Conservation (phyloP, 495 filamentous ascomycete genomes). For the Aspergillus heteromorphus region DNA sequence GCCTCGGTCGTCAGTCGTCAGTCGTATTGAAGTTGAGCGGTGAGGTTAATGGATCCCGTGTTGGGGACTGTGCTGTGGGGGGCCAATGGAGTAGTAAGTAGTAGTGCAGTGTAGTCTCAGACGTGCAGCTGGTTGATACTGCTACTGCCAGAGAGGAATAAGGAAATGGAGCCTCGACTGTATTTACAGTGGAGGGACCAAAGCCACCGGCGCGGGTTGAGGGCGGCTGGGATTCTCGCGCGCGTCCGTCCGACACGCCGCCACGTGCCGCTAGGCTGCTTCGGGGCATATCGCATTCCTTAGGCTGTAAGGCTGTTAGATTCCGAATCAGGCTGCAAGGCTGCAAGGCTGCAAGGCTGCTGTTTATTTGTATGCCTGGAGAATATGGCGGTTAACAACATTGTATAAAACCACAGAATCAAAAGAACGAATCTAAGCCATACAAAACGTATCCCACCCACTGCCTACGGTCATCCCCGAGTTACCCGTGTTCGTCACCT, state of each 20-base stretch:
- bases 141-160: too few species aligned
- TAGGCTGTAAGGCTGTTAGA: slow-evolving; percentile 16
- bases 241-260: slow-evolving; percentile 12
- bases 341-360: background rate
- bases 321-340: too few species aligned
- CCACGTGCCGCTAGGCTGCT: slow-evolving; percentile 14
- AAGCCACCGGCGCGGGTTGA: background rate
- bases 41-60: too few species aligned
- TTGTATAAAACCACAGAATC: background rate
- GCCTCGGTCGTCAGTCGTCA: too few species aligned
- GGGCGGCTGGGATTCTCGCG: background rate
- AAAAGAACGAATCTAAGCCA: slow-evolving; percentile 11
- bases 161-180: background rate
- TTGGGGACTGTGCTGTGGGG: too few species aligned
- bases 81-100: background rate
- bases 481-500: slow-evolving; percentile 29
- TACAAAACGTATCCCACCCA: slow-evolving; percentile 47
- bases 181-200: background rate
- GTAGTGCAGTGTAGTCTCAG: background rate
- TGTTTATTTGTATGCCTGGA: background rate
- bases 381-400: slow-evolving; percentile 15
- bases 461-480: slow-evolving; percentile 36
- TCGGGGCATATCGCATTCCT: slow-evolving; percentile 19
- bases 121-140: too few species aligned
- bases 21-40: too few species aligned